Evolutionary conservation across 163 green algal genomes (phyloP), one percentile per base, ranked within the genome.

Genomic region (Trebouxia gelatinosa): DNA sequence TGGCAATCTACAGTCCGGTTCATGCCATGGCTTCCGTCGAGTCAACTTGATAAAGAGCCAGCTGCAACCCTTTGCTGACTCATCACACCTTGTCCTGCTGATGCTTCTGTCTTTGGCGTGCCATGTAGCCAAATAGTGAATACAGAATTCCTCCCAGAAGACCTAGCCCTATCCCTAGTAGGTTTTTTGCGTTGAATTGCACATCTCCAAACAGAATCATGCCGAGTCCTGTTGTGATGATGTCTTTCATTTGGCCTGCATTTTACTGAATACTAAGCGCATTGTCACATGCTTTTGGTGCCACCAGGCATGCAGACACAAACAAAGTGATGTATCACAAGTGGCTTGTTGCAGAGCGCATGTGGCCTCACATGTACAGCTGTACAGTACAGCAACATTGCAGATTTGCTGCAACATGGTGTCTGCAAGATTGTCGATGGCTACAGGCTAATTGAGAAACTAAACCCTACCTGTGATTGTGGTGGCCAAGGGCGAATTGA

Each of bases 181-280:
- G 34, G 62, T 83, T 85, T 34, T 79, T 61, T 21, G 61, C 3
- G 31, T 61, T 54, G 46, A 87, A 80, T 26, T 35, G 40, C 28
- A 85, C 83, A 72, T 89, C 87, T 16, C 70, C 77, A 70, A 92
- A 92, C 38, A 89, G 50, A 19, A 89, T 39, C 77, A 87, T 77
- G 29, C 87, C 87, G 38, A 90, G 77, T 6, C 80, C 76, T 16
- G 87, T 90, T 11, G 79, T 86, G 1, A 89, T 34, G 28, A 92
- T 83, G 78, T 92, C 86, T 58, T 92, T 92, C 67, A 92, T 82
- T 75, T 90, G 84, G 26, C 80, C 79, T 83, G 71, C 79, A 83
- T 39, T 17, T 54, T n/a, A n/a, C n/a, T n/a, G n/a, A n/a, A n/a
- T n/a, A n/a, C n/a, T n/a, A n/a, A n/a, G n/a, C n/a, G n/a, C n/a